phyloP scores from a whole-genome alignment of 495 filamentous ascomycete genomes.

The Hypoxylon cercidicola region DNA sequence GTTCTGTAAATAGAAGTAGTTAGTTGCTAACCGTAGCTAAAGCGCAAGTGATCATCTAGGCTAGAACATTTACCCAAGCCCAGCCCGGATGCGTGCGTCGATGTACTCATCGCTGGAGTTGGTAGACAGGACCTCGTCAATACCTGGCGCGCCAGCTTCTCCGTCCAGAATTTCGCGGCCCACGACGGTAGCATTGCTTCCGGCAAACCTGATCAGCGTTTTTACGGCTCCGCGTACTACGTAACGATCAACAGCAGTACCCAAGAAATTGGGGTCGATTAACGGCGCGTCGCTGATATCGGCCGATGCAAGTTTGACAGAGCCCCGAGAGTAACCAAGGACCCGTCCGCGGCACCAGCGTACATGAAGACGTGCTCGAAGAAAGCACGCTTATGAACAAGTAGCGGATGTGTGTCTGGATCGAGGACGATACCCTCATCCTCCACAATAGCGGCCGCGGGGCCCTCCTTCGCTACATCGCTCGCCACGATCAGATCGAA shows the following conservation, averaged over 20 bases:
- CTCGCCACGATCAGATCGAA: conserved; percentile 43
- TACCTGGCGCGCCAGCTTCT: conserved; percentile 37
- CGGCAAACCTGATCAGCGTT: conserved; percentile 14
- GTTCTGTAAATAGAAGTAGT: conserved; percentile 12
- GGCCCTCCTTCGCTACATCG: conserved; percentile 30
- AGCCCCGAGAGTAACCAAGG: conserved; percentile 20
- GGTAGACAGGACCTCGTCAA: conserved; percentile 22
- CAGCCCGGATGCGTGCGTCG: conserved; percentile 37
- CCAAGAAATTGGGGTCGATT: conserved; percentile 39
- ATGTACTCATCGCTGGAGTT: conserved; percentile 47
- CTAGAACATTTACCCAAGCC: conserved; percentile 22
- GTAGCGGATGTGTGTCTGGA: conserved; percentile 20
- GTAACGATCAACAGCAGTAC: conserved; percentile 25
- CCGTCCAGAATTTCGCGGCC: conserved; percentile 40
- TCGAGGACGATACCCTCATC: conserved; percentile 39
- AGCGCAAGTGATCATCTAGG: background rate
- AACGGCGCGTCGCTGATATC: conserved; percentile 29
- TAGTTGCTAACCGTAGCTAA: no score
- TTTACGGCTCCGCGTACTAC: conserved; percentile 19
- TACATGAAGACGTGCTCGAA: conserved; percentile 24
- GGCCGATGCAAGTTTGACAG: conserved; percentile 37
- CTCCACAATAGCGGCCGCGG: conserved; percentile 43
- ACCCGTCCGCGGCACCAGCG: conserved; percentile 13
- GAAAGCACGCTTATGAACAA: conserved; percentile 12
- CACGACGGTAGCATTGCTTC: conserved; percentile 26